phyloP scores from a whole-genome alignment of 495 filamentous ascomycete species.

The Darksidea phi region DNA sequence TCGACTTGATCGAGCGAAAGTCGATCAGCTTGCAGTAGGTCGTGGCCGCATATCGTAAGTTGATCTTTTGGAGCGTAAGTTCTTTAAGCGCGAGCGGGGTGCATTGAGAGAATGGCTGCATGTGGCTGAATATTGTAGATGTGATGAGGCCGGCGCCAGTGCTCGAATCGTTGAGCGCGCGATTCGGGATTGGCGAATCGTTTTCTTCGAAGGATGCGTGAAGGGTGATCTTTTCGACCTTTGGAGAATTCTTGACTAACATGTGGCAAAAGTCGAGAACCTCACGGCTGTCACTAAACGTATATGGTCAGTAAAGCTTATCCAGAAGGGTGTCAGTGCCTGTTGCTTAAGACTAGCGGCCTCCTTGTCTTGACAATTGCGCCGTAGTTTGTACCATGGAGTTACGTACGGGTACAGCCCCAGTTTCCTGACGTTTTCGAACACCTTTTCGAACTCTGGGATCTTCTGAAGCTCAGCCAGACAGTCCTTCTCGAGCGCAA shows the following conservation, averaged over 20 bases:
- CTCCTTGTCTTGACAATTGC: too few relatives aligned
- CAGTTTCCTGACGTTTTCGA: constrained; percentile 38
- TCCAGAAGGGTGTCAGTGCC: too few relatives aligned
- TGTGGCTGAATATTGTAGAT: constrained; percentile 40
- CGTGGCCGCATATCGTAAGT: constrained; percentile 40
- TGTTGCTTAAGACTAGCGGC: too few relatives aligned
- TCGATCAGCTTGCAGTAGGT: constrained; percentile 45
- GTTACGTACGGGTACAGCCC: constrained; percentile 44
- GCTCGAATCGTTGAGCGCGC: constrained; percentile 43
- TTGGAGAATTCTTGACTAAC: constrained; percentile 36
- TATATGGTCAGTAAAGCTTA: too few relatives aligned
- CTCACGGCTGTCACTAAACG: constrained; percentile 36
- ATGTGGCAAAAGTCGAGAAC: constrained; percentile 38
- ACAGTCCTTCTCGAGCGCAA: constrained; percentile 39
- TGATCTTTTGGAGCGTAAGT: constrained; percentile 39
- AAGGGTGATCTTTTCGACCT: constrained; percentile 42
- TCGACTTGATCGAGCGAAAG: constrained; percentile 36
- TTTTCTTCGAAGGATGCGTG: constrained; percentile 41
- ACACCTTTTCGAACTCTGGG: constrained; percentile 36
- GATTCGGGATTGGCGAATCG: constrained; percentile 30
- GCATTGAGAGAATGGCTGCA: constrained; percentile 44
- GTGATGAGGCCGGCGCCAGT: constrained; percentile 43
- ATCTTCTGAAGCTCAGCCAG: constrained; percentile 39
- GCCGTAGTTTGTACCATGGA: too few relatives aligned
- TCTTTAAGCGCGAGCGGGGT: constrained; percentile 39